These are phyloP conservation scores for Metschnikowia aberdeeniae DNA, from an alignment of 805 yeast species.

Conservation along the genomic window DNA sequence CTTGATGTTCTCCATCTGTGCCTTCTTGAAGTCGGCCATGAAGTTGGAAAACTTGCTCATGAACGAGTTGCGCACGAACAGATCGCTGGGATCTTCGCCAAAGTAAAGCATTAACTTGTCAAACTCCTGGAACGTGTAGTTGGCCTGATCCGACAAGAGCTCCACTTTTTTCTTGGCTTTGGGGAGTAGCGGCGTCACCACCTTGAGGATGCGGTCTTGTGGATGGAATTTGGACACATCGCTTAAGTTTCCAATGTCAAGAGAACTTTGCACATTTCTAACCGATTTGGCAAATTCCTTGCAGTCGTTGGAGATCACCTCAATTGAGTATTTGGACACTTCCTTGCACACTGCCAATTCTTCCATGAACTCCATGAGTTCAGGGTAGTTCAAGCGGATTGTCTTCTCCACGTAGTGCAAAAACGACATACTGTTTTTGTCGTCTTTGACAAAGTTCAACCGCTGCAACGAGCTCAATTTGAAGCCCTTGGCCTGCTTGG, in stretches of 20 bases:
- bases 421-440: conserved; percentile 63
- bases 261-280: conserved; percentile 47
- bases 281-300: conserved; percentile 49
- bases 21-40: conserved; percentile 56
- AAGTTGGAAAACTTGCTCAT: conserved; percentile 60
- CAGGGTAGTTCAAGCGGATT: conserved; percentile 63
- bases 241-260: conserved; percentile 62
- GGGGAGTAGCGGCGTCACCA: conserved; percentile 49
- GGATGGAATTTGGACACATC: conserved; percentile 64
- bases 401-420: conserved; percentile 72
- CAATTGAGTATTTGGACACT: conserved; percentile 59
- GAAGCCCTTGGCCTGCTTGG: conserved; percentile 68
- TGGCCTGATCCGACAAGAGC: conserved; percentile 47
- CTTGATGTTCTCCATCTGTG: conserved; percentile 59
- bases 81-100: conserved; percentile 64
- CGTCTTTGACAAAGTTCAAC: conserved; percentile 67
- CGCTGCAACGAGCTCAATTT: conserved; percentile 65
- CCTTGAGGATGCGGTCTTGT: conserved; percentile 53
- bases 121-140: conserved; percentile 47
- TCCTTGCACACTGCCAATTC: conserved; percentile 53
- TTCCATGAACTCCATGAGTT: conserved; percentile 54
- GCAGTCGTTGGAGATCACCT: conserved; percentile 58
- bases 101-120: conserved; percentile 61
- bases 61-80: conserved; percentile 54
- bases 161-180: conserved; percentile 53